Evolutionary conservation across 805 yeast genomes (phyloP).

Genomic region (Candida patagonica): DNA sequence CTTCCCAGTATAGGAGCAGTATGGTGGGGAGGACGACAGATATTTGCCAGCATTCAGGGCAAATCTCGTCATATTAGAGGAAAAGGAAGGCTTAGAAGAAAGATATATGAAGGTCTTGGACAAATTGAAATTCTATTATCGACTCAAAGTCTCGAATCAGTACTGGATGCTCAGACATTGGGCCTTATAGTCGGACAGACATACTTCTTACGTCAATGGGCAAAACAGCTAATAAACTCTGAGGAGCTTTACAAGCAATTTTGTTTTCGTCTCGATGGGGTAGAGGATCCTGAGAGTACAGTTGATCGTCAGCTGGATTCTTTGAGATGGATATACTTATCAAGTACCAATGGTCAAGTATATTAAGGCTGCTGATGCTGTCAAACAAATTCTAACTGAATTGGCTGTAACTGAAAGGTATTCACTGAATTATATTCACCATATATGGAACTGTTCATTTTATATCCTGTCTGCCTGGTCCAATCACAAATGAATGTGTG

Average conservation of each 20-base stretch:
- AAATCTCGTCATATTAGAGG: conserved; percentile 12
- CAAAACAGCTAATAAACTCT: conserved; percentile 40
- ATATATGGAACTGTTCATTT: too few relatives aligned
- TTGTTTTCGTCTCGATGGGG: conserved; percentile 17
- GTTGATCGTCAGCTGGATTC: conserved; percentile 4
- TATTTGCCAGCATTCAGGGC: conserved; percentile 11
- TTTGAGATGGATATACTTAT: conserved; percentile 6
- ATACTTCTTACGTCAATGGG: conserved; percentile 44
- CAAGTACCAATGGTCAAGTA: too few relatives aligned
- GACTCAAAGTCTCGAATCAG: conserved; percentile 17
- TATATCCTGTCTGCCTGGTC: too few relatives aligned
- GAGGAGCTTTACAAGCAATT: conserved; percentile 42
- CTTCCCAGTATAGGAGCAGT: conserved; percentile 53
- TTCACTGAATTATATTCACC: too few relatives aligned
- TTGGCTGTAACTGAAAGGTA: too few relatives aligned
- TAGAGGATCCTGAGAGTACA: conserved; percentile 3
- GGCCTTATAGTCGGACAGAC: conserved; percentile 65
- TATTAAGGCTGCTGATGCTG: too few relatives aligned
- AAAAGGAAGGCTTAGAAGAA: conserved; percentile 20
- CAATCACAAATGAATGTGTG: too few relatives aligned
- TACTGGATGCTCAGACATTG: conserved; percentile 28
- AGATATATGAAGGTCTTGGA: conserved; percentile 39
- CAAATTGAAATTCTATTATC: conserved; percentile 47
- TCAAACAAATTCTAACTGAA: too few relatives aligned
- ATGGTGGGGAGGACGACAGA: conserved; percentile 28